Base-by-base conservation (phyloP, 768 basidiomycete genomes). In the Wakefieldia striispora region DNA sequence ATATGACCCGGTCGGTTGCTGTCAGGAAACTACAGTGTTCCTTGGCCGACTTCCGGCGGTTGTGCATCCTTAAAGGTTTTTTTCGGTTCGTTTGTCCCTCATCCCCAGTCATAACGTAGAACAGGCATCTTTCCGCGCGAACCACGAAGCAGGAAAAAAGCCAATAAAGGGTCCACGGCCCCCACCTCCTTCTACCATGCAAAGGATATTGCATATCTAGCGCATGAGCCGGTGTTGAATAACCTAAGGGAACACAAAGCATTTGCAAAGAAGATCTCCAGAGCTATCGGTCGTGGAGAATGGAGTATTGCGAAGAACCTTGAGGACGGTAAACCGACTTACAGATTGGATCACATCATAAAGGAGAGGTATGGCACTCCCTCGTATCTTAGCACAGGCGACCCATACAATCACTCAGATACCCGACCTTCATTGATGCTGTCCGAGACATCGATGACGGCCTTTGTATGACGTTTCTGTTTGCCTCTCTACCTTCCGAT, bases 171-270 rank as follows among this genome's bases (percentile, higher is more conserved):
- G 1, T 95, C 92, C 3, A 93, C 94, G 45, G 95, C 92, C 0
- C 94, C 95, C 4, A 93, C 97, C 1, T 92, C 94, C 3, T 99
- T 98, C 73, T 99, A 99, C 73, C 97, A 98, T 67, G 76, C 91
- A 23, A 99, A 99, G 72, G 97, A 99, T 65, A 95, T 99, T 56
- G 89, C 91, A 49, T 98, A 95, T 70, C 83, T 99, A 29, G 86
- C 92, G 5, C 97, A 99, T 68, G 97, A 99, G 66, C 97, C 97
- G 1, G 84, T 98, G 11, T 76, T 99, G 21, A 84, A 83, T 67
- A 97, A 92, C 68, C 77, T 99, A 43, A 77, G 97, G 63, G 94
- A 98, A 66, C 97, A 99, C 75, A 99, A 99, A 68, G 86, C 94
- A 1, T 98, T 98, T 59, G 95, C 97, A 2, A 97, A 97, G 73